Base-by-base conservation (phyloP, 257 asterid species). In the Nemophila menziesii region DNA sequence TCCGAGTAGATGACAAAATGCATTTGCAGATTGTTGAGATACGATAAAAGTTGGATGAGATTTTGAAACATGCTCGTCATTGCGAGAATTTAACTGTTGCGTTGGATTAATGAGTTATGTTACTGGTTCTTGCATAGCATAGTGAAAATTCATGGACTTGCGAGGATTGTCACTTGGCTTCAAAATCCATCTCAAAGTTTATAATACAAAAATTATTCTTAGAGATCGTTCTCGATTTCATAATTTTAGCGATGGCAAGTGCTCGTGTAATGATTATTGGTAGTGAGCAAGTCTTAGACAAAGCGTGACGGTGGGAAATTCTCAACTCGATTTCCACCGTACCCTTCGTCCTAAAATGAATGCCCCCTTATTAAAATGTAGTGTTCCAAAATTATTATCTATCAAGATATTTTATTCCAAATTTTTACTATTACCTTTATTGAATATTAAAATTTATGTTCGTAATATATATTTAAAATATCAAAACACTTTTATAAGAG, bases 261-360 rank as follows among this genome's bases (percentile, higher is more conserved):
- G 84, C 48, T 74, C 72, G 5, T 72, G 86, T 55, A 72, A 65
- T 50, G 90, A 79, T 48, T 74, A 76, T 39, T 79, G 82, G 80
- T 71, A 71, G 64, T 27, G 17, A 29, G 36, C 5, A 38, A 12
- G 5, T 33, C 39, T 44, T n/a, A n/a, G n/a, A n/a, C n/a, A n/a
- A n/a, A n/a, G n/a, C n/a, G n/a, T n/a, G n/a, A n/a, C n/a, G n/a
- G n/a, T n/a, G n/a, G n/a, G n/a, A n/a, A n/a, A n/a, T n/a, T n/a
- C n/a, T n/a, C n/a, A n/a, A n/a, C n/a, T n/a, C n/a, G n/a, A n/a
- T n/a, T n/a, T n/a, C n/a, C n/a, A n/a, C n/a, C n/a, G n/a, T n/a
- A n/a, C n/a, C n/a, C n/a, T n/a, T n/a, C n/a, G n/a, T n/a, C n/a
- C n/a, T n/a, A n/a, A n/a, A n/a, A n/a, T n/a, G n/a, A n/a, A n/a